These are phyloP conservation scores for Pyracantha coccinea DNA, from an alignment of 331 rosid genomes.

Conservation along the genomic window DNA sequence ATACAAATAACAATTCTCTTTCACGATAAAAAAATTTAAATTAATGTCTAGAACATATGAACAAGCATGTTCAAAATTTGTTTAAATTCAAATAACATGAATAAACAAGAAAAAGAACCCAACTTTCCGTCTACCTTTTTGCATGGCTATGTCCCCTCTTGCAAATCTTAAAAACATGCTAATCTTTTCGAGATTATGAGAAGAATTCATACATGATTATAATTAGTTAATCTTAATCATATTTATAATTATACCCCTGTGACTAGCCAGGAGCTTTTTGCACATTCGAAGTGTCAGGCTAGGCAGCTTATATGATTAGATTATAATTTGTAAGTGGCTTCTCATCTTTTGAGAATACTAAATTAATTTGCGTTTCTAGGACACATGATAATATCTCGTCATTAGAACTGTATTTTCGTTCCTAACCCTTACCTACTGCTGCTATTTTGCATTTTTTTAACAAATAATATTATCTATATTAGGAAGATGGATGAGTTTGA, in stretches of 20 bases:
- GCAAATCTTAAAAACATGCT: not conserved
- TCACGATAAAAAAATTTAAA: not conserved
- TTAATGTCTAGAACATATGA: not conserved
- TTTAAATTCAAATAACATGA: not conserved
- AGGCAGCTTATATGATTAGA: not conserved
- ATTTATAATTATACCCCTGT: not conserved
- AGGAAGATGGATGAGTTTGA: fast-evolving
- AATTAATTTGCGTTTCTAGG: not conserved
- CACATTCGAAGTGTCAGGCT: not conserved
- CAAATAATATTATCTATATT: too few relatives aligned
- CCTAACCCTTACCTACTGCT: not conserved
- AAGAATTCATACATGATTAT: not conserved
- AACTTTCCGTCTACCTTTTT: not conserved
- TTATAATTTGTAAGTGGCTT: not conserved
- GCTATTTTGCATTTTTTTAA: too few relatives aligned
- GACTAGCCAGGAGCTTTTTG: not conserved
- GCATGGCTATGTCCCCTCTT: not conserved
- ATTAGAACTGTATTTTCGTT: not conserved
- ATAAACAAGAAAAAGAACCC: not conserved
- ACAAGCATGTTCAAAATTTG: not conserved
- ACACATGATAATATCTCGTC: not conserved
- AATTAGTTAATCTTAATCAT: not conserved
- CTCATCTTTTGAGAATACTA: not conserved
- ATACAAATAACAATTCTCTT: too few relatives aligned
- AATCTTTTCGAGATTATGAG: not conserved